These are phyloP conservation scores for Penicillium mononematosum DNA, from an alignment of 495 filamentous ascomycete genomes.

Conservation along the genomic window DNA sequence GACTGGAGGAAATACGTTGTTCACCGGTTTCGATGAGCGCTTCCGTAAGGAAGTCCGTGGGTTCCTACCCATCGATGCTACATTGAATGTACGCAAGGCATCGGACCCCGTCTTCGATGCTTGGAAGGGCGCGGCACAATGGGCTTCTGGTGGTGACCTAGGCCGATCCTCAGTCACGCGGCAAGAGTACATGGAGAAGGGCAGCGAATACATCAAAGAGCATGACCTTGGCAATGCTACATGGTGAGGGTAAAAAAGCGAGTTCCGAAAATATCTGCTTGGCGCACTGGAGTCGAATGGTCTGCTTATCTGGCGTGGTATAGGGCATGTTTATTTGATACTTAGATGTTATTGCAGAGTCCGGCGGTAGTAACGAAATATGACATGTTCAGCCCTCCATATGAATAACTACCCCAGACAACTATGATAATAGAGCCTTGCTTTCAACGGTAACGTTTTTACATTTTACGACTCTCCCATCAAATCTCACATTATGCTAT, in stretches of 20 bases:
- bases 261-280: constrained; percentile 8
- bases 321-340: constrained; percentile 14
- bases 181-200: constrained; percentile 82
- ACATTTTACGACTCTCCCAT: background rate
- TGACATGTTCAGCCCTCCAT: constrained; percentile 1
- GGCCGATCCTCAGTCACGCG: constrained; percentile 54
- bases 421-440: background rate
- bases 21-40: constrained; percentile 81
- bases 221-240: constrained; percentile 75
- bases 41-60: constrained; percentile 68
- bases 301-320: constrained; percentile 5
- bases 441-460: background rate
- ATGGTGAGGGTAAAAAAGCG: constrained; percentile 24
- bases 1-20: constrained; percentile 89
- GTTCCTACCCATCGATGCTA: constrained; percentile 66
- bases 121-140: constrained; percentile 88
- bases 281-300: constrained; percentile 31
- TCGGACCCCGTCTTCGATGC: constrained; percentile 76
- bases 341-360: constrained; percentile 4
- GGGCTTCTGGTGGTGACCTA: constrained; percentile 51
- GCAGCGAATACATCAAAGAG: constrained; percentile 84
- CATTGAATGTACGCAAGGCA: constrained; percentile 66
- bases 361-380: background rate
- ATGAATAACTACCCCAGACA: background rate
- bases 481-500: background rate